Conservation (phyloP, 257 asterid genomes). For the Nicotiana knightiana region DNA sequence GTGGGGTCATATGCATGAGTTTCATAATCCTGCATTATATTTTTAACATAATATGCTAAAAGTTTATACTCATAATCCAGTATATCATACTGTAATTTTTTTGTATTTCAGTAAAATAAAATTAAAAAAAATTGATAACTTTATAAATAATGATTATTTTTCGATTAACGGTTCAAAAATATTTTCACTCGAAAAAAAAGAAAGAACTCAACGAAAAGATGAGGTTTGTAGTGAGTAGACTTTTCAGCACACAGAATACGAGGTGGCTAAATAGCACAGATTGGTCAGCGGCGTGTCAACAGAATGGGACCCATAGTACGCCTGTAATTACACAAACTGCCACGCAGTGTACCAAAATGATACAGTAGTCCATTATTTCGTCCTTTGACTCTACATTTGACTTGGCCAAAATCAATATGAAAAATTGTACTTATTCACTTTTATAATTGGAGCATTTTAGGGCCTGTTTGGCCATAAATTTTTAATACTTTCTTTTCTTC, state of each 20-base stretch:
- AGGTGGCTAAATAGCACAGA: not conserved
- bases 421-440: not conserved
- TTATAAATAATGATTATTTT: too few relatives aligned
- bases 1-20: too few relatives aligned
- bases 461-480: too few relatives aligned
- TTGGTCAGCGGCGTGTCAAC: not conserved
- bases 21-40: too few relatives aligned
- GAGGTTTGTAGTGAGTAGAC: not conserved
- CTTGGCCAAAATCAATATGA: not conserved
- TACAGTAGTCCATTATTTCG: not conserved
- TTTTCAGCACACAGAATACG: not conserved
- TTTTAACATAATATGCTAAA: too few relatives aligned
- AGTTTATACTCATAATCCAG: accelerated
- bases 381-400: not conserved
- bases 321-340: not conserved
- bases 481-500: too few relatives aligned
- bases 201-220: not conserved
- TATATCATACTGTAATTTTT: accelerated
- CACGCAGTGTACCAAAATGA: not conserved
- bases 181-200: too few relatives aligned
- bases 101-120: too few relatives aligned
- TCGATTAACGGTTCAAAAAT: too few relatives aligned
- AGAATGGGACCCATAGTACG: not conserved
- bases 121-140: too few relatives aligned
- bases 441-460: too few relatives aligned